Conservation (phyloP, 371 early-diverging fungal genomes). For the Rhizopus delemar region DNA sequence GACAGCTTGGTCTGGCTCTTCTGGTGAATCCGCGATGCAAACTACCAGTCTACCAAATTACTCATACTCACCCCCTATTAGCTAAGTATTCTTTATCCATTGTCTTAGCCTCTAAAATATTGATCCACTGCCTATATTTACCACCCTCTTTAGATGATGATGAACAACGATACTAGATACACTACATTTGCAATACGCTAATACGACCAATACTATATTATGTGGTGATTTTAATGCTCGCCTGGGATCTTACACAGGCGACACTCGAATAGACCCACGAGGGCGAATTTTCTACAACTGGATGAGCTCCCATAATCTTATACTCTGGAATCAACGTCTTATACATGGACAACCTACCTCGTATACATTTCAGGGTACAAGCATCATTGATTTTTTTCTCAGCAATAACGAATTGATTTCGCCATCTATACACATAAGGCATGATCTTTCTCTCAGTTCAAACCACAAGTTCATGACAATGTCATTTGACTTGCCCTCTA, state of each 20-base stretch:
- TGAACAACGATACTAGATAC: neutral
- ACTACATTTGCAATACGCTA: neutral
- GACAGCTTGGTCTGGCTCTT: conserved; percentile 5
- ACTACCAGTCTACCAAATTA: neutral
- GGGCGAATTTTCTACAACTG: neutral
- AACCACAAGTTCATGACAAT: neutral
- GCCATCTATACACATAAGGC: neutral
- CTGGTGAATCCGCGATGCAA: conserved; percentile 7
- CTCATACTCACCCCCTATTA: conserved; percentile 2
- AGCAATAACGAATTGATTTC: neutral
- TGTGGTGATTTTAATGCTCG: conserved; percentile 21
- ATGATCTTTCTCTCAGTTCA: conserved; percentile 1
- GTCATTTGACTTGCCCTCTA: neutral
- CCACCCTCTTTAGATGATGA: conserved; percentile 3
- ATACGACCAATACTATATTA: conserved; percentile 2
- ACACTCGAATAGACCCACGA: neutral
- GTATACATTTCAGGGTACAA: neutral
- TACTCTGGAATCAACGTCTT: conserved; percentile 7
- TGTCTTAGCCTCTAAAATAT: neutral
- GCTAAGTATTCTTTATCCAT: conserved; percentile 9
- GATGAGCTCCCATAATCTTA: neutral
- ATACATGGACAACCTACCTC: conserved; percentile 9
- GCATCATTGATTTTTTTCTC: conserved; percentile 2
- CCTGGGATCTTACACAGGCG: conserved; percentile 5
- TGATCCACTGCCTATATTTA: conserved; percentile 12